Evolutionary conservation across 2,329 filamentous ascomycete species (phyloP).

Genomic region (Rhytidhysteron rufulum): DNA sequence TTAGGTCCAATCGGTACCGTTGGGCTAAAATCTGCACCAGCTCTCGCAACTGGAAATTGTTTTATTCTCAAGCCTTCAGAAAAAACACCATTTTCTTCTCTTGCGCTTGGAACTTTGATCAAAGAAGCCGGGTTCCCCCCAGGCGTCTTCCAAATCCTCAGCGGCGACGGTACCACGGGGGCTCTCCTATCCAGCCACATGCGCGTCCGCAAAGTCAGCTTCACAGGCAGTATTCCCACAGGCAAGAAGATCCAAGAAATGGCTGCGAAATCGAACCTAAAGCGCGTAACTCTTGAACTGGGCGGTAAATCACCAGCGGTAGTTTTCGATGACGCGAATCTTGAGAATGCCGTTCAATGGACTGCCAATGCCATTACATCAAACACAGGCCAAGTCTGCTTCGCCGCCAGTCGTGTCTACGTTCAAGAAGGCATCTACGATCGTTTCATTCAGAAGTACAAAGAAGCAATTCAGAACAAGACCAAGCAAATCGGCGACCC

Average conservation of each 20-base stretch:
- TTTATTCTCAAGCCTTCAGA: slow-evolving; percentile 36
- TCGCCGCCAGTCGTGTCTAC: slow-evolving; percentile 35
- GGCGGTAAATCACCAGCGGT: slow-evolving; percentile 44
- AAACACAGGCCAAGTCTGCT: slow-evolving; percentile 38
- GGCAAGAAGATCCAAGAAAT: slow-evolving; percentile 40
- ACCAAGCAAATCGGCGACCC: slow-evolving; percentile 28
- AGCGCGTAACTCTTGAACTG: slow-evolving; percentile 42
- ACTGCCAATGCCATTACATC: slow-evolving; percentile 32
- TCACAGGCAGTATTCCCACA: slow-evolving; percentile 38
- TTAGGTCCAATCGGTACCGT: slow-evolving; percentile 36
- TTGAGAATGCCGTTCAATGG: slow-evolving; percentile 39
- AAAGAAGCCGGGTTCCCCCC: slow-evolving; percentile 37
- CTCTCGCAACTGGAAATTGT: slow-evolving; percentile 32
- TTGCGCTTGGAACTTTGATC: slow-evolving; percentile 30
- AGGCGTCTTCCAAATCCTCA: slow-evolving; percentile 39
- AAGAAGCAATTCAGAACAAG: slow-evolving; percentile 28
- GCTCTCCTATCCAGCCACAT: slow-evolving; percentile 36
- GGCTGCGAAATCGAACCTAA: slow-evolving; percentile 40
- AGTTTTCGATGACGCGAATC: slow-evolving; percentile 42
- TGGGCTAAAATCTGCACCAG: slow-evolving; percentile 34
- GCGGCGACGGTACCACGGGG: slow-evolving; percentile 35
- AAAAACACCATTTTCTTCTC: slow-evolving; percentile 31
- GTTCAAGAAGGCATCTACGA: slow-evolving; percentile 37
- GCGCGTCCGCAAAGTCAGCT: slow-evolving; percentile 38
- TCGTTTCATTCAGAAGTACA: slow-evolving; percentile 34